Percentiles rank a stretch among this genome's conserved stretches.
Conservation (phyloP, 805 yeast genomes). For the Metschnikowia baotianmanensis region DNA sequence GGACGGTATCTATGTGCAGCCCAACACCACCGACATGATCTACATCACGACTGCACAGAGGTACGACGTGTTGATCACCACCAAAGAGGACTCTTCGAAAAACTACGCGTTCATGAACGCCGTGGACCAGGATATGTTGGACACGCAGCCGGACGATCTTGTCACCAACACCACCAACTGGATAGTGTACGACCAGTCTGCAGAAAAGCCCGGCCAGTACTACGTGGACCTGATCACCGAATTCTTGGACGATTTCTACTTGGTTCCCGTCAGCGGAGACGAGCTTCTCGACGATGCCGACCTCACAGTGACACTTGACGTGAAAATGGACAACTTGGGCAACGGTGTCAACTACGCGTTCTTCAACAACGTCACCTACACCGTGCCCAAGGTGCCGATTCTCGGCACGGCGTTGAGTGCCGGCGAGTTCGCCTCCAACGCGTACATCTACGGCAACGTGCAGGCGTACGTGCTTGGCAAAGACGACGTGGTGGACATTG, state of each 20-base stretch:
- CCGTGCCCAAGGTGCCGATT: constrained; percentile 82
- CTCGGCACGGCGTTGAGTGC: constrained; percentile 75
- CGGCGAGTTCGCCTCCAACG: constrained; percentile 55
- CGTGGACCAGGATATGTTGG: constrained; percentile 83
- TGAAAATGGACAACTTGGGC: constrained; percentile 78
- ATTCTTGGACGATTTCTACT: constrained; percentile 38
- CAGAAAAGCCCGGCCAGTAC: constrained; percentile 42
- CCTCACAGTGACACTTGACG: constrained; percentile 63
- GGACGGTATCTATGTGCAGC: constrained; percentile 86
- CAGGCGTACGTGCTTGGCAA: constrained; percentile 68
- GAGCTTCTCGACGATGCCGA: constrained; percentile 67
- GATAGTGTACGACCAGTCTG: constrained; percentile 52
- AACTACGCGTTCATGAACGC: constrained; percentile 83
- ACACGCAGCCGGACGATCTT: constrained; percentile 63
- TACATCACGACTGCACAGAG: constrained; percentile 93
- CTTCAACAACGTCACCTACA: constrained; percentile 82
- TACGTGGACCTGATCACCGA: constrained; percentile 45
- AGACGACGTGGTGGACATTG: constrained; percentile 71
- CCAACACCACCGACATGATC: constrained; percentile 62
- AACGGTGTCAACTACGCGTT: constrained; percentile 95
- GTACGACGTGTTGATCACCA: constrained; percentile 72
- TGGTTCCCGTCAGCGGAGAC: constrained; percentile 28
- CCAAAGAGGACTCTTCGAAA: constrained; percentile 57
- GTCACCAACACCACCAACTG: constrained; percentile 71
- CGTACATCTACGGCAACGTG: constrained; percentile 74